Evolutionary conservation across 1,284 basidiomycete species (phyloP), one percentile per base, ranked within the genome.

Genomic region (Papiliotrema flavescens): DNA sequence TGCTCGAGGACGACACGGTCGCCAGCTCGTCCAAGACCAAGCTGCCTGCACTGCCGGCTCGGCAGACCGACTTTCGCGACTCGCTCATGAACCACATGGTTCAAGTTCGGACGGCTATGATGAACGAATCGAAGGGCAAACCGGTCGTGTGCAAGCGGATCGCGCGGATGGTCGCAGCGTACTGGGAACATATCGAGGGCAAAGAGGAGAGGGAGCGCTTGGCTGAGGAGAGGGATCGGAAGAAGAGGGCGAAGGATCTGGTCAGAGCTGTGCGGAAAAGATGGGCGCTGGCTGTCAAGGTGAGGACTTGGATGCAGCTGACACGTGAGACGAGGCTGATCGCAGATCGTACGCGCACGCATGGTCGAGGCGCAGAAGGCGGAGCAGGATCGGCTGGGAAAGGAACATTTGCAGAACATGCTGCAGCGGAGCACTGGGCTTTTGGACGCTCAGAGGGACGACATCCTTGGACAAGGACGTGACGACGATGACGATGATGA

Each of bases 281-380:
- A 64, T 98, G 94, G 94, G 89, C 87, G 69, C 84, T 91, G 62
- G 94, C 90, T 2, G 85, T 93, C 47, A 87, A 87, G 65, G 90
- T 91, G 70, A 72, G 89, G 23, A 19, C 24, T 32, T 35, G n/a
- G 17, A 22, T 15, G 41, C 17, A 24, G 3, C 39, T 32, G n/a
- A 19, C 11, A 32, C 13, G 36, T 8, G 24, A n/a, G 22, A 15
- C 24, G 17, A 11, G 35, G 41, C 55, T 57, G 19, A 34, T 23
- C 15, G 24, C 24, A 60, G 66, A 83, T 90, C 67, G 82, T 94
- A 17, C 83, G 88, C 6, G 85, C 89, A 47, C 81, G 85, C 58
- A 80, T 85, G 56, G 79, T 85, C 26, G 77, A 79, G 53, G 73
- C 69, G 34, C 77, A 81, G 49, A 82, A 83, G 61, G 82, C 78